Base-by-base conservation (phyloP, 371 early-diverging fungal species). In the Astathelohania contejeani region DNA sequence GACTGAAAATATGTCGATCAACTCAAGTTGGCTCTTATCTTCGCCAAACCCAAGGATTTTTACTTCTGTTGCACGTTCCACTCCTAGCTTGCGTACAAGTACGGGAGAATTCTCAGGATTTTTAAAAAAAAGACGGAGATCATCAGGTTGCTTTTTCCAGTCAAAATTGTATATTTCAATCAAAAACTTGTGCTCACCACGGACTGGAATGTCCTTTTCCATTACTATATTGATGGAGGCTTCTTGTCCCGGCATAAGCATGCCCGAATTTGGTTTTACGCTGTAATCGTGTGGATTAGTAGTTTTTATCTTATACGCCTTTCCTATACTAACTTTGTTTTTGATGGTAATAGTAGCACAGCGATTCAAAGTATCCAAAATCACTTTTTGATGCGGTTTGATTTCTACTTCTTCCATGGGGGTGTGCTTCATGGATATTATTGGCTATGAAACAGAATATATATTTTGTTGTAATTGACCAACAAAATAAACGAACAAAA, bases 181-280 rank as follows among this genome's bases (percentile, higher is more conserved):
- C 24, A 54, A 28, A 39, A 65, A 65, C 43, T 56, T 59, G 22
- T 65, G 65, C 2, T 23, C 32, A 3, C 28, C 46, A 1, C 46
- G n/a, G 4, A 18, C 26, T 3, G 50, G 49, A 22, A 26, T 32
- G 1, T 26, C 24, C 10, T n/a, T 29, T 46, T 56, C 52, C 12
- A 60, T 12, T 20, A 49, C 47, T 7, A 65, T 49, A 38, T 65
- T 49, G 12, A 64, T 39, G 14, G 26, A 32, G 7, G 47, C 46
- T 18, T 48, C 39, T 40, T 65, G 55, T 24, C 47, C 20, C 12
- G 65, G 60, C 16, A 40, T 10, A 25, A 65, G 43, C 23, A 65
- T 56, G 1, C 65, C 65, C n/a, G 56, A 51, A 40, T 51, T 60
- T 12, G 65, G 65, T 44, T 54, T 60, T 35, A 65, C 65, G 24